These are phyloP conservation scores for Candida sanyaensis DNA, from an alignment of 1,139 yeast genomes.

Conservation along the genomic window DNA sequence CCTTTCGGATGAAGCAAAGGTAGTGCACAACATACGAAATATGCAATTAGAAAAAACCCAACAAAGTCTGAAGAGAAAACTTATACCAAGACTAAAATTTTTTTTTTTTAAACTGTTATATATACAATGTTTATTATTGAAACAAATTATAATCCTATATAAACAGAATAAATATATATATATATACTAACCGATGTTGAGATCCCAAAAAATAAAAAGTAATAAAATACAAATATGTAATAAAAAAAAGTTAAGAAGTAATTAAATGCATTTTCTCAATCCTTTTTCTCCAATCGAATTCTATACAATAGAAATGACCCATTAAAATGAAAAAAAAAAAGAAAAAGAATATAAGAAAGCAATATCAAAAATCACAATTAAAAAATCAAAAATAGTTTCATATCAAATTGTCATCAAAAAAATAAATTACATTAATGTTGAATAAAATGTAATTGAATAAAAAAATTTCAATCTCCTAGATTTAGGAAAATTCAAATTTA, in stretches of 20 bases:
- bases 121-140: conserved; percentile 4
- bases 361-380: conserved; percentile 14
- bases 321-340: not conserved
- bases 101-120: not conserved
- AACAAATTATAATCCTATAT: conserved; percentile 1
- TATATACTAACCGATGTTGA: conserved; percentile 49
- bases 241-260: conserved; percentile 16
- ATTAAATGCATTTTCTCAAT: not conserved
- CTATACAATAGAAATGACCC: not conserved
- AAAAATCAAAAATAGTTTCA: conserved; percentile 15
- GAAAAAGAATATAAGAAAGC: not conserved
- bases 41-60: not conserved
- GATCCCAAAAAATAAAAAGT: conserved; percentile 38
- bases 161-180: conserved; percentile 17
- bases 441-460: conserved; percentile 51
- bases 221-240: conserved; percentile 20
- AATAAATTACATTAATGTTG: conserved; percentile 63
- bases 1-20: not conserved
- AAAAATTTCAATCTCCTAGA: not conserved
- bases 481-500: conserved; percentile 16
- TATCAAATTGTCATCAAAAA: conserved; percentile 20
- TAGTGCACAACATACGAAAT: not conserved
- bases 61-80: not conserved
- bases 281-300: not conserved
- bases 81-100: too few relatives aligned